A percentile compares a stretch with the other conserved stretches of the same genome.
Conservation (phyloP, 2,329 filamentous ascomycete genomes). For the Talaromyces sp. region DNA sequence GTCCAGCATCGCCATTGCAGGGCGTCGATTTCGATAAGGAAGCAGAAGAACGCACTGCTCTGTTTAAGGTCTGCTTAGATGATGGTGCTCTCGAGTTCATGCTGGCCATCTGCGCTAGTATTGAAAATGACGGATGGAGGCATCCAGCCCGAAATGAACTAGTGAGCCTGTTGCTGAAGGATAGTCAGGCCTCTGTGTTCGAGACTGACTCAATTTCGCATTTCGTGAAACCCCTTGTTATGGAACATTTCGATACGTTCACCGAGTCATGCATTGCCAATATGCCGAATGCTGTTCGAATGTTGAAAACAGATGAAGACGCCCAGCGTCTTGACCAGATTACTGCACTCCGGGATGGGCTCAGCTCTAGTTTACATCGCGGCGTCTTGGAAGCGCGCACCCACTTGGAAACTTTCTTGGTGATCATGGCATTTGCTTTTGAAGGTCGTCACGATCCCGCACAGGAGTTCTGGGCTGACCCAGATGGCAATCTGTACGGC, state of each 20-base stretch:
- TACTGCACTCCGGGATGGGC: conserved; percentile 45
- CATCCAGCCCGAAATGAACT: conserved; percentile 82
- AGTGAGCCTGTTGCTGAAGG: conserved; percentile 77
- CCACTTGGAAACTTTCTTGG: conserved; percentile 80
- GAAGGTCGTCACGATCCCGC: conserved; percentile 81
- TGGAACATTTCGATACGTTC: conserved; percentile 81
- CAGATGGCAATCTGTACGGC: conserved; percentile 87
- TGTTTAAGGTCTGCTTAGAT: conserved; percentile 74
- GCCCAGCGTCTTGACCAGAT: conserved; percentile 61
- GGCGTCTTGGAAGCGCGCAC: conserved; percentile 49
- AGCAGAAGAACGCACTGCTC: conserved; percentile 66
- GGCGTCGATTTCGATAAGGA: conserved; percentile 66
- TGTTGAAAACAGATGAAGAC: conserved; percentile 83
- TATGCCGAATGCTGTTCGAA: conserved; percentile 86
- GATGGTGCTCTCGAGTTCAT: conserved; percentile 93
- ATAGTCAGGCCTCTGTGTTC: conserved; percentile 66
- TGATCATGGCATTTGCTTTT: conserved; percentile 89
- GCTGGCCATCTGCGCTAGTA: conserved; percentile 77
- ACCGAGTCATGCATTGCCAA: conserved; percentile 93
- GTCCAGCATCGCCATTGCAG: conserved; percentile 57
- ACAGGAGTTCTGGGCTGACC: conserved; percentile 85
- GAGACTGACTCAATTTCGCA: conserved; percentile 69
- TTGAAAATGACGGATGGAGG: conserved; percentile 78
- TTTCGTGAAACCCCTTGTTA: conserved; percentile 70
- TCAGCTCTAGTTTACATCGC: conserved; percentile 42